Evolutionary conservation across 257 asterid species (phyloP).

Genomic region (Leptodermis oblonga): DNA sequence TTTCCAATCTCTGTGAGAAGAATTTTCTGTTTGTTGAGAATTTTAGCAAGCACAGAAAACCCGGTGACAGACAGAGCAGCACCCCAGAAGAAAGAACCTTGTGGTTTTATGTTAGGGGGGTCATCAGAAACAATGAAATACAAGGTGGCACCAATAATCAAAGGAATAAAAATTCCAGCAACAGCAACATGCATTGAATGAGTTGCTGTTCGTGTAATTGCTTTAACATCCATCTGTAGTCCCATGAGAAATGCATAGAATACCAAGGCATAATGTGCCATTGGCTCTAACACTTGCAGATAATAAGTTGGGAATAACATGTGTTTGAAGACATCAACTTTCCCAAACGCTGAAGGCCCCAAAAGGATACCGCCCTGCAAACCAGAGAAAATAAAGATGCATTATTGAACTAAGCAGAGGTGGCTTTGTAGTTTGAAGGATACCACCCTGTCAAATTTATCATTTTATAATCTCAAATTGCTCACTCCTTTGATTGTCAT

Average conservation of each 20-base stretch:
- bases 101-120: background rate
- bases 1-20: conserved; percentile 73
- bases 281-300: conserved; percentile 62
- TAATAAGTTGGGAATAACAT: conserved; percentile 57
- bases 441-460: background rate
- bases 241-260: conserved; percentile 75
- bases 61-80: conserved; percentile 66
- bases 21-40: conserved; percentile 64
- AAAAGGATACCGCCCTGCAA: conserved; percentile 70
- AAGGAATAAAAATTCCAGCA: conserved; percentile 55
- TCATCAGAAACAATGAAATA: conserved; percentile 28
- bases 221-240: conserved; percentile 56
- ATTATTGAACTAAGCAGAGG: background rate
- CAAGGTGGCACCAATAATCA: conserved; percentile 39
- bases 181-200: conserved; percentile 54
- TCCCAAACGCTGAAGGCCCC: conserved; percentile 76
- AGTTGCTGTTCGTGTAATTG: conserved; percentile 44
- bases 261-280: conserved; percentile 72
- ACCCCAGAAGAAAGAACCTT: conserved; percentile 78
- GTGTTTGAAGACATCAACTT: conserved; percentile 26
- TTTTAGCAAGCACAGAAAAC: conserved; percentile 42
- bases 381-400: background rate
- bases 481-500: too few species aligned
- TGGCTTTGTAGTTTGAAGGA: too few species aligned
- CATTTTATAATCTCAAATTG: background rate